Percentiles rank a stretch among this genome's conserved stretches.
These are phyloP conservation scores for Tricholoma terreum DNA, from an alignment of 768 basidiomycete genomes.

Conservation along the genomic window DNA sequence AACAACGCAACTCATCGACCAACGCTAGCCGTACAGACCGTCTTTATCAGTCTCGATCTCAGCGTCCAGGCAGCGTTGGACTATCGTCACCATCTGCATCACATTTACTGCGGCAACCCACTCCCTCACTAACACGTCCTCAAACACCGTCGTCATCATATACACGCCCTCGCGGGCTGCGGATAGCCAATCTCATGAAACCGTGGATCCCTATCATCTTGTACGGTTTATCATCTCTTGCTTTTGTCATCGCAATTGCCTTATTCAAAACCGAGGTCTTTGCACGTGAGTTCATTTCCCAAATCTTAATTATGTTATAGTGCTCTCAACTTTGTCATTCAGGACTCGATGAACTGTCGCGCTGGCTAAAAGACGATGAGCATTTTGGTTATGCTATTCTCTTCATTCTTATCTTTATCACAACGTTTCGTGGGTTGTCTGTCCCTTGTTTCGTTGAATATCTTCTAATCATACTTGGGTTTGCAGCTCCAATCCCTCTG, in stretches of 20 bases:
- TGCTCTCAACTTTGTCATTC: conserved; percentile 2
- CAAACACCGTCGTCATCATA: conserved; percentile 29
- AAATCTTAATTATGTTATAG: not conserved
- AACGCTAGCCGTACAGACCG: conserved; percentile 3
- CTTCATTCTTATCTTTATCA: conserved; percentile 80
- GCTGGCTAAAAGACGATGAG: conserved; percentile 70
- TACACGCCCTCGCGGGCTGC: conserved; percentile 45
- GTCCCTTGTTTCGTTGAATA: not conserved
- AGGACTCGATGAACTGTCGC: conserved; percentile 83
- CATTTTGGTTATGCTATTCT: conserved; percentile 76
- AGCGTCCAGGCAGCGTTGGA: conserved; percentile 4
- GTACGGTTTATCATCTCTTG: conserved; percentile 75
- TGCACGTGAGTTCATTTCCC: conserved; percentile 49
- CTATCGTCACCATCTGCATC: conserved; percentile 13
- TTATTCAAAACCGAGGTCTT: conserved; percentile 85
- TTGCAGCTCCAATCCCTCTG: conserved; percentile 79
- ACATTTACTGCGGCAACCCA: conserved; percentile 17
- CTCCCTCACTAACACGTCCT: conserved; percentile 17
- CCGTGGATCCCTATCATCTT: conserved; percentile 77
- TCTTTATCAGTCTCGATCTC: conserved; percentile 6
- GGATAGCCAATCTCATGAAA: conserved; percentile 57
- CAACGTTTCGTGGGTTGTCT: conserved; percentile 74
- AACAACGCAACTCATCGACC: not conserved
- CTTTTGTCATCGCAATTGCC: conserved; percentile 76
- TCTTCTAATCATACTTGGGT: not conserved